A percentile compares a stretch with the other conserved stretches of the same genome.
Evolutionary conservation across 148 eudicot species (phyloP).

Genomic region (Camellia lanceoleosa): DNA sequence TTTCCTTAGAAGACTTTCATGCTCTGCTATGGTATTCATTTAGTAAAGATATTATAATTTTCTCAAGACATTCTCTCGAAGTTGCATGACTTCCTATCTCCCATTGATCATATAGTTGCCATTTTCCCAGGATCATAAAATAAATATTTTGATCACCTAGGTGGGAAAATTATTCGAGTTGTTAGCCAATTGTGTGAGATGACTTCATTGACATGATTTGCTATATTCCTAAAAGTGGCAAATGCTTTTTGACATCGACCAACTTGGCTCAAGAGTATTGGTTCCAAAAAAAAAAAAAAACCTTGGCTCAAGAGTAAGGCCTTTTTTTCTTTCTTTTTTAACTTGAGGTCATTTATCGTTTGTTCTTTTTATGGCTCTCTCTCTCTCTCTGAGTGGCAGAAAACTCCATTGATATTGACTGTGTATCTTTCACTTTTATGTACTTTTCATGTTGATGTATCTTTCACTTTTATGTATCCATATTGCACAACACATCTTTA

Average conservation of each 20-base stretch:
- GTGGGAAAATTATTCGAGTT: neutral
- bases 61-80: neutral
- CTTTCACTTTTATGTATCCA: neutral
- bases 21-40: neutral
- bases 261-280: neutral
- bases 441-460: neutral
- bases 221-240: neutral
- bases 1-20: neutral
- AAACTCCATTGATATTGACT: neutral
- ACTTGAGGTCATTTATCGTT: neutral
- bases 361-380: neutral
- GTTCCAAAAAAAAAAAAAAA: neutral
- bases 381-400: neutral
- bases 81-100: neutral
- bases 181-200: neutral
- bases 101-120: neutral
- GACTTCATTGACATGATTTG: neutral
- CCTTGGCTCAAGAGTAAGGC: too few species aligned
- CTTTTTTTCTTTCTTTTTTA: too few species aligned
- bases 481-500: neutral
- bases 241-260: neutral
- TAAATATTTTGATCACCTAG: neutral
- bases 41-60: neutral
- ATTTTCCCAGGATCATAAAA: neutral
- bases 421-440: neutral